Conservation (phyloP, 2,329 filamentous ascomycete genomes). For the Penicillium polonicum region DNA sequence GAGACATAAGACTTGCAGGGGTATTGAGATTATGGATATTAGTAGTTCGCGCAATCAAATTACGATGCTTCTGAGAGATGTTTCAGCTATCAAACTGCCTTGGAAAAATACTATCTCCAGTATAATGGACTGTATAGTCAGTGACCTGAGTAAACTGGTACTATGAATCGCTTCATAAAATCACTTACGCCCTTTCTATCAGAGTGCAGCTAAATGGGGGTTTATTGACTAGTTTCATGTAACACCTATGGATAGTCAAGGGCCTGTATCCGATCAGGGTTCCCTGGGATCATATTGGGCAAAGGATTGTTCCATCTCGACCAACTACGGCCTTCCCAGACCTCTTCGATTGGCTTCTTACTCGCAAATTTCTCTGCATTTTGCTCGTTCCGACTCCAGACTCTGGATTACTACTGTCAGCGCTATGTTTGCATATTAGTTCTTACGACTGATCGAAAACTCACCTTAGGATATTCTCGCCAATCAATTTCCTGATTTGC, state of each 20-base stretch:
- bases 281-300: background rate
- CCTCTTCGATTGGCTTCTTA: background rate
- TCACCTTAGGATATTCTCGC: slow-evolving; percentile 35
- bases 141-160: background rate
- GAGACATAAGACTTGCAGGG: background rate
- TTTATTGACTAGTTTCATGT: background rate
- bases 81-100: too few species aligned
- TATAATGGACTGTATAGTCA: too few species aligned
- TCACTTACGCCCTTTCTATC: background rate
- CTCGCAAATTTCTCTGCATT: background rate
- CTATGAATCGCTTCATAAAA: background rate
- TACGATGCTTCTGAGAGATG: background rate
- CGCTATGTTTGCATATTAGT: too few species aligned
- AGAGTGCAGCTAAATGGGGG: background rate
- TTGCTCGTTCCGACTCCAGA: background rate
- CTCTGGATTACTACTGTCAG: background rate
- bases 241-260: background rate
- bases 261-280: background rate
- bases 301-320: background rate
- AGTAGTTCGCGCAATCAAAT: background rate
- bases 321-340: background rate
- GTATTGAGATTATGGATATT: background rate
- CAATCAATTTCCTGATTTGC: slow-evolving; percentile 36
- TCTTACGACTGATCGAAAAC: too few species aligned
- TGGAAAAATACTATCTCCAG: too few species aligned